Evolutionary conservation across 352 stramenopile species (phyloP), one percentile per base, ranked within the genome.

Genomic region (Stephanocyclus meneghinianus): DNA sequence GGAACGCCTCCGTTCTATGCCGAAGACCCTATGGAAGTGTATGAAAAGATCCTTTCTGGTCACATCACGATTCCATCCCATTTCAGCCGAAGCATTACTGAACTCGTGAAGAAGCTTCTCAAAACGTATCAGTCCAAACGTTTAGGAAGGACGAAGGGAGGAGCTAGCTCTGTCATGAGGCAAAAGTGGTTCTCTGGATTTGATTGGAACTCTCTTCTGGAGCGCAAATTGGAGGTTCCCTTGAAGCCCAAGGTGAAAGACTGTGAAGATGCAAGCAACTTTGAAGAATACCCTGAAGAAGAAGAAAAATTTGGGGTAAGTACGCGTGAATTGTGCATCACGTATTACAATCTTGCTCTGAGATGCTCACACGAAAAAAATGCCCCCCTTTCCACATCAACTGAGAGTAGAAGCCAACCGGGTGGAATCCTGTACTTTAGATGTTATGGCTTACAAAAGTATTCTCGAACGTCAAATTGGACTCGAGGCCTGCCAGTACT

Each of bases 1-100:
- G 90, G 90, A 40, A 73, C 77, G 13, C 89, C 87, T 66, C 96
- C 96, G 2, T 98, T 98, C 73, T 97, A 94, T 63, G 83, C 95
- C 72, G 76, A 96, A 35, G 95, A 98, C 77, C 94, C 97, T 50
- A 95, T 97, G 87, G 92, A 97, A 57, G 94, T 98, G 44, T 98
- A 95, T 67, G 90, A 96, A 78, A 96, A 97, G 75, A 98, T 98
- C 71, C 83, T 97, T 55, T 92, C 90, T 26, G 95, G 94, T 66
- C 90, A 93, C 37, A 74, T 97, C 48, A 80, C 78, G 21, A 98
- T 96, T 44, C 95, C 94, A n/a, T 81, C 80, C 13, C 94, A 92
- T 79, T 94, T 96, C 69, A 91, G 72, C 64, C 76, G 85, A n/a
- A 55, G 83, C 26, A 73, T 81, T 78, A 86, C 85, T 0, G 94